Base-by-base conservation (phyloP, 2,329 filamentous ascomycete genomes). In the Ceratocystis albifundus region DNA sequence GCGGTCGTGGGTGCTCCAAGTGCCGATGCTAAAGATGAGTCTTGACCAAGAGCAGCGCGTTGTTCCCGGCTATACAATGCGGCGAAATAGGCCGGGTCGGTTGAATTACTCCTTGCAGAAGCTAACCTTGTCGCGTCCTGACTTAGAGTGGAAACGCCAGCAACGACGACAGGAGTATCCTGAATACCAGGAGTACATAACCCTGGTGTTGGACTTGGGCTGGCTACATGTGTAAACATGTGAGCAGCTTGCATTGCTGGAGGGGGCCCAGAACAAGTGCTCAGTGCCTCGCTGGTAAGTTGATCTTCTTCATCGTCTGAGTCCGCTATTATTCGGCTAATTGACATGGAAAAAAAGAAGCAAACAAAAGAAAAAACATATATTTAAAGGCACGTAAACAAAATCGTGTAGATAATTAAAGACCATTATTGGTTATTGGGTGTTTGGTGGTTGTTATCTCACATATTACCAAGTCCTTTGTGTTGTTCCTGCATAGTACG, bases 1-100 rank as follows among this genome's bases (percentile, higher is more conserved):
- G 25, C 44, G 20, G 41, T 20, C 3, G 62, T 28, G 22, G 15
- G 25, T 17, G 25, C 45, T n/a, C 2, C 2, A 2, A 22, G 44
- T 59, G 55, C 55, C 3, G 30, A 10, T 59, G 30, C 7, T 36
- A 59, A 30, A 59, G 55, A 59, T 5, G 62, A 44, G 30, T 41
- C 25, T 5, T 53, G 46, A 4, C 63, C 66, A 7, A 68, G 61
- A 5, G 66, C 69, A 8, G 74, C 73, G 44, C 73, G 72, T 48
- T 75, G 74, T 70, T 82, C 79, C 61, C 80, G 77, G 25, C 79
- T 74, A 67, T 80, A 81, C 8, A 82, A 70, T 62, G 73, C 75
- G 61, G 76, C 76, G 68, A 82, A 82, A 69, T 80, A 78, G 0
- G 74, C 75, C 1, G 76, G 75, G 67, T 82, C 78, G 0, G 80